A percentile compares a stretch with the other conserved stretches of the same genome.
Evolutionary conservation across 352 stramenopile genomes (phyloP).

Genomic region (Pythium biforme): DNA sequence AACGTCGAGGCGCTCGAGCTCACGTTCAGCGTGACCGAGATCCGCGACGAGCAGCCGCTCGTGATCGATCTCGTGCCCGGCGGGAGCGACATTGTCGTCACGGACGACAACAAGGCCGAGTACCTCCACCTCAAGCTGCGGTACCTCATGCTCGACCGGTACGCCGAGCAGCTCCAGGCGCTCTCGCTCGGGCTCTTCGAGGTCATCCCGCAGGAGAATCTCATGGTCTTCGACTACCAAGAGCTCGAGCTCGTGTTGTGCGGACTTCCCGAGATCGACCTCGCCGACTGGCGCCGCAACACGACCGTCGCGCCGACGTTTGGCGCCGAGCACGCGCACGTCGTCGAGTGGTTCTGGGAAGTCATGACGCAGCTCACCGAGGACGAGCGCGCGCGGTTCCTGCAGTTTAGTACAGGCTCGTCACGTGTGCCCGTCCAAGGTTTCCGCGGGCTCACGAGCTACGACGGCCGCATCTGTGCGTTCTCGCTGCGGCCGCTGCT

Average conservation of each 20-base stretch:
- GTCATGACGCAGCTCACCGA: conserved; percentile 52
- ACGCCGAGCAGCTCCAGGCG: conserved; percentile 89
- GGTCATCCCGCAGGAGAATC: conserved; percentile 94
- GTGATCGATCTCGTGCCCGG: conserved; percentile 63
- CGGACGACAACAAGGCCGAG: conserved; percentile 94
- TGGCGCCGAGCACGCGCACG: conserved; percentile 33
- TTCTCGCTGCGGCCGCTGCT: conserved; percentile 63
- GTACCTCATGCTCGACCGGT: conserved; percentile 94
- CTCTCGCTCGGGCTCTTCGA: conserved; percentile 94
- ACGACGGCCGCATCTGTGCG: conserved; percentile 77
- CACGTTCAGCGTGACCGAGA: conserved; percentile 73
- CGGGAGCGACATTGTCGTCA: conserved; percentile 79
- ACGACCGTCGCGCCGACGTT: conserved; percentile 61
- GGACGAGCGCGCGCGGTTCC: conserved; percentile 75
- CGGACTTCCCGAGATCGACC: conserved; percentile 83
- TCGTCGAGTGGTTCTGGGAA: conserved; percentile 82
- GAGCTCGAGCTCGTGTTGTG: conserved; percentile 91
- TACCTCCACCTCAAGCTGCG: conserved; percentile 94
- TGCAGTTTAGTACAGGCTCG: conserved; percentile 87
- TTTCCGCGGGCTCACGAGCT: conserved; percentile 80
- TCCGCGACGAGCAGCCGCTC: conserved; percentile 52
- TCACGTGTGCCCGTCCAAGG: conserved; percentile 84
- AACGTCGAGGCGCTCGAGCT: conserved; percentile 64
- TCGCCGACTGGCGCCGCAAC: conserved; percentile 86
- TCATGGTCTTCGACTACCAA: conserved; percentile 98